Percentiles rank a stretch among this genome's conserved stretches.
These are phyloP conservation scores for Limnanthes douglasii DNA, from an alignment of 345 rosid species.

Conservation along the genomic window DNA sequence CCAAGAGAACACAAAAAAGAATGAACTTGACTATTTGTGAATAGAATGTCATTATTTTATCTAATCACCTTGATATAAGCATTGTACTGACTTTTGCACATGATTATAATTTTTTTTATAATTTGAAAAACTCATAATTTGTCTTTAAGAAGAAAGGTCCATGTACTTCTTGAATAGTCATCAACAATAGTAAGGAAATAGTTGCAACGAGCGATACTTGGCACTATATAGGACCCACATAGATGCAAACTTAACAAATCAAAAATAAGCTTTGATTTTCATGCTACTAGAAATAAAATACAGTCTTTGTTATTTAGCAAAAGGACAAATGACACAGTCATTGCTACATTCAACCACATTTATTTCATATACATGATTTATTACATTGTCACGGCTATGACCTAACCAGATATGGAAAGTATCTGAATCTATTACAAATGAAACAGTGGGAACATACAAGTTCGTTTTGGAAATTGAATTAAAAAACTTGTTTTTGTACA, in stretches of 20 bases:
- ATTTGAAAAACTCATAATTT: too few species aligned
- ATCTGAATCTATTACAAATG: background rate
- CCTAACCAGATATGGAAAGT: background rate
- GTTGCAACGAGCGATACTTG: background rate
- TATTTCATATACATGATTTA: too few species aligned
- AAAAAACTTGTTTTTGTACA: too few species aligned
- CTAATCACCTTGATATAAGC: too few species aligned
- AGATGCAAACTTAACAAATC: background rate
- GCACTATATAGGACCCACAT: background rate
- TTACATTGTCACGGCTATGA: background rate
- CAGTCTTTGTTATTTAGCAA: background rate
- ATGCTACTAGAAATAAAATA: background rate
- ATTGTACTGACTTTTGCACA: too few species aligned
- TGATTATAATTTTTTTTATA: too few species aligned
- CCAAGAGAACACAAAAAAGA: too few species aligned
- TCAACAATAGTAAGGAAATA: background rate
- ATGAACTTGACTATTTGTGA: too few species aligned
- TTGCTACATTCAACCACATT: background rate
- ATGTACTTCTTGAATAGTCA: background rate
- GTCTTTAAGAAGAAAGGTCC: too few species aligned
- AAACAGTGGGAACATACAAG: background rate
- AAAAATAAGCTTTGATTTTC: background rate
- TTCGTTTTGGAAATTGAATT: too few species aligned
- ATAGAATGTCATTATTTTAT: too few species aligned
- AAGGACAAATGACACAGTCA: background rate